Base-by-base conservation (phyloP, 2,329 filamentous ascomycete species). In the Hypoxylon sp. region DNA sequence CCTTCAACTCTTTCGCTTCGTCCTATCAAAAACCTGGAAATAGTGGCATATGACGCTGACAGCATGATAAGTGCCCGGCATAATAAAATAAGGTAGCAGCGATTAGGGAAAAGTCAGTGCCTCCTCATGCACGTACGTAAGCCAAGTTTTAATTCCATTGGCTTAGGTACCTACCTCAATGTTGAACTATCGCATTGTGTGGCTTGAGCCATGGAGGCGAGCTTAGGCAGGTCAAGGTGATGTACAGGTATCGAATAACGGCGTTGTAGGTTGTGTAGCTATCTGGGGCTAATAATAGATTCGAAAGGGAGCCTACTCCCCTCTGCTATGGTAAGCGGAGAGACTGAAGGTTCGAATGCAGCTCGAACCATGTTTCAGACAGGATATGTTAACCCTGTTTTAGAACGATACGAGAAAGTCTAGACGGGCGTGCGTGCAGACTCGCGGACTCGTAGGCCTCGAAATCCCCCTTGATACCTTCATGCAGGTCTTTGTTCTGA, bases 11-110 rank as follows among this genome's bases (percentile, higher is more conserved):
- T 49, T 60, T 30, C 20, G 33, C 42, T 24, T 56, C 40, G 20
- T 55, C 66, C 66, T 69, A 69, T 67, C 61, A 67, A 65, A 62
- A 67, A 62, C 64, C 62, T 67, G 67, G 64, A 69, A 65, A 60
- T 54, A 12, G 61, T 62, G 51, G 58, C 64, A 66, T 67, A 69
- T 67, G 67, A 69, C 67, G 67, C 67, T 67, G 64, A 69, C 67
- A 44, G 63, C 66, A 66, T 64, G 52, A 53, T 57, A 64, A 32
- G 48, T 40, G 45, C n/a, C 53, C 44, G 44, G 53, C 42, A 59
- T 56, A 54, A 52, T 54, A 32, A 63, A 63, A 59, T 53, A 58
- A 46, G 61, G 67, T 67, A 61, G 67, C 64, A 54, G 57, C 48
- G 57, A 51, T 44, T 51, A 53, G 22, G 40, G 33, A 24, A 58